Base-by-base conservation (phyloP, 768 basidiomycete species). In the Serendipita indica region DNA sequence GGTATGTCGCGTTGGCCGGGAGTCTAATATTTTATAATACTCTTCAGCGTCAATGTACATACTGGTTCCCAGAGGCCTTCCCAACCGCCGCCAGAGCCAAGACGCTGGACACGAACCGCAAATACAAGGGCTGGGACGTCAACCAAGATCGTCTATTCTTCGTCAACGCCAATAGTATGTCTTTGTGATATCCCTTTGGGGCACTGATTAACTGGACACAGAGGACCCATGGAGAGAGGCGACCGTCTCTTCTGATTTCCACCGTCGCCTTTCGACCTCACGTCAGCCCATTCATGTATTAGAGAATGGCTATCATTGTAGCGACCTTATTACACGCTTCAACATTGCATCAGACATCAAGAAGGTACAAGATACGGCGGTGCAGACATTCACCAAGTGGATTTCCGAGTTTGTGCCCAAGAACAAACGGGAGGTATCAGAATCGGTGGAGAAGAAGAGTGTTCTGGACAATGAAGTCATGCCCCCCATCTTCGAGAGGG, bases 171-270 rank as follows among this genome's bases (percentile, higher is more conserved):
- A 71, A 73, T 54, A 80, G 83, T 84, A 63, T 63, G 82, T 75
- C 14, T 58, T 2, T 34, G 33, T 33, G 33, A 10, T 22, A 33
- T 18, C 10, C 27, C 14, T 33, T 25, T 41, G 39, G 16, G 10
- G 27, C 39, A 18, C 5, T 20, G 52, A 3, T 37, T 52, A n/a
- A 4, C 22, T 25, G 20, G 5, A 43, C 33, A 41, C 34, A 85
- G 83, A 82, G 41, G 84, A 86, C 64, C 84, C 85, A 16, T 86
- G 84, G 84, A 75, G 78, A 54, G 80, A 81, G 58, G 77, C 79
- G 3, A 86, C 84, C 0, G 72, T 85, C 3, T 85, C 84, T 2
- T 78, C 83, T 0, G 74, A 77, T 22, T 72, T 72, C 12, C 70
- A 74, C 18, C 61, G 68, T 59, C 70, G 76, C 57, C 37, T 65